Evolutionary conservation across 768 basidiomycete genomes (phyloP).

Genomic region (Paxillus involutus): DNA sequence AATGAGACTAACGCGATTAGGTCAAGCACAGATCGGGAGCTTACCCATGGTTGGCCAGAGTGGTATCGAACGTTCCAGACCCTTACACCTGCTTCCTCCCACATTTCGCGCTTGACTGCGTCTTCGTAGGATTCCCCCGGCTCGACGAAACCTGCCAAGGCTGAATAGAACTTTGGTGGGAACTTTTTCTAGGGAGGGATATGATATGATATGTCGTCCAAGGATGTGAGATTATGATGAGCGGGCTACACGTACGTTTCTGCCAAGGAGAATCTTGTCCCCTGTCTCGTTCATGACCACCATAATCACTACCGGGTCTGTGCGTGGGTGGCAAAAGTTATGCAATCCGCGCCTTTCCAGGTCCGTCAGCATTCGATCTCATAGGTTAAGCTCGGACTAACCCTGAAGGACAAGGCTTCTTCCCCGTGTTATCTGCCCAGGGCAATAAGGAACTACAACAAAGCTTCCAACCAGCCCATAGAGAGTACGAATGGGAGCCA

Average conservation of each 20-base stretch:
- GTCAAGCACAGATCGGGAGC: constrained; percentile 13
- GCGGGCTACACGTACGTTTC: constrained; percentile 59
- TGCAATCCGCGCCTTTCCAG: constrained; percentile 72
- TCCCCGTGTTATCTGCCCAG: constrained; percentile 64
- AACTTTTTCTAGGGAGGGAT: constrained; percentile 51
- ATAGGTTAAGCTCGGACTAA: constrained; percentile 35
- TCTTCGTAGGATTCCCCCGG: constrained; percentile 95
- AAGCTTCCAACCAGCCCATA: constrained; percentile 98
- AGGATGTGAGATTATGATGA: too few species aligned
- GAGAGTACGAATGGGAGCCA: constrained; percentile 74
- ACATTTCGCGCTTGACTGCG: constrained; percentile 87
- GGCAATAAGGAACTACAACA: constrained; percentile 74
- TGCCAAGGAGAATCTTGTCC: constrained; percentile 84
- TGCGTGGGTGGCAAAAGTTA: constrained; percentile 82
- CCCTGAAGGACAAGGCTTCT: constrained; percentile 71
- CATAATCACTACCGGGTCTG: constrained; percentile 92
- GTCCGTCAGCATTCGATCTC: constrained; percentile 11
- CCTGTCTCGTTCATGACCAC: constrained; percentile 76
- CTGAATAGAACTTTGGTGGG: constrained; percentile 77
- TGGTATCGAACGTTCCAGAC: constrained; percentile 85
- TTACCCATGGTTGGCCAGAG: constrained; percentile 84
- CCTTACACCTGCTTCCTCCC: constrained; percentile 94
- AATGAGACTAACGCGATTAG: background rate
- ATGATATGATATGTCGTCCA: background rate
- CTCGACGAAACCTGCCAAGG: constrained; percentile 91